Base-by-base conservation (phyloP, 73 alveolate species). In the Symbiodinium natans region DNA sequence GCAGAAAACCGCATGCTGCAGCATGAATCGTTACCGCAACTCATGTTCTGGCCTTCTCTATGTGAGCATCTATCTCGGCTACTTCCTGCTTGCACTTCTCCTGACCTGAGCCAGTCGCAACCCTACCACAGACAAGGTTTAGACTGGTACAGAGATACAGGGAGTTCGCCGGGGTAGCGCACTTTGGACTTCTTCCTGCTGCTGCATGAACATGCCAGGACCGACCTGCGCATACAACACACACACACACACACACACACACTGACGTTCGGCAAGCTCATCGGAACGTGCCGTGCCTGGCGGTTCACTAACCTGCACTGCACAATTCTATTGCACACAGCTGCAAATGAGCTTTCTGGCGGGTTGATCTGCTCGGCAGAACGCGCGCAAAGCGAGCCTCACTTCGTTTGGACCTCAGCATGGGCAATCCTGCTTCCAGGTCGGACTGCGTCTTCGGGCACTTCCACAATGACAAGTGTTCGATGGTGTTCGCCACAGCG, bases 141-240 rank as follows among this genome's bases (percentile, higher is more conserved):
- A 17, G 8, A n/a, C 3, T 21, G 19, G 86, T 19, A 31, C 34
- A n/a, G 23, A 34, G 56, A 23, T 15, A 9, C 34, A 29, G 77
- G 31, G 56, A 23, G 0, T 52, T 31, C 9, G 82, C 19, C 38
- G 13, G 27, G 82, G 82, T 38, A 17, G 42, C 17, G 33, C 34
- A 31, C 95, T 88, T 1, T 41, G 92, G 21, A 92, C 98, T 46
- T 92, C 98, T 56, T 92, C 90, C 40, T 92, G 98, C 90, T 92
- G 98, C 41, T 92, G 98, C 98, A 92, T 75, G 77, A 92, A 74
- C 98, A 92, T 92, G 82, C 98, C 98, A 21, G 98, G 98, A 29
- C 71, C 71, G 23, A 52, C 71, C 71, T 52, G 23, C 71, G n/a
- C 17, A 10, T 0, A 43, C 19, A 0, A 29, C 31, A 52, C 17